These are phyloP conservation scores for Hypoxylon lienhwacheense DNA, from an alignment of 495 filamentous ascomycete genomes.

Conservation along the genomic window DNA sequence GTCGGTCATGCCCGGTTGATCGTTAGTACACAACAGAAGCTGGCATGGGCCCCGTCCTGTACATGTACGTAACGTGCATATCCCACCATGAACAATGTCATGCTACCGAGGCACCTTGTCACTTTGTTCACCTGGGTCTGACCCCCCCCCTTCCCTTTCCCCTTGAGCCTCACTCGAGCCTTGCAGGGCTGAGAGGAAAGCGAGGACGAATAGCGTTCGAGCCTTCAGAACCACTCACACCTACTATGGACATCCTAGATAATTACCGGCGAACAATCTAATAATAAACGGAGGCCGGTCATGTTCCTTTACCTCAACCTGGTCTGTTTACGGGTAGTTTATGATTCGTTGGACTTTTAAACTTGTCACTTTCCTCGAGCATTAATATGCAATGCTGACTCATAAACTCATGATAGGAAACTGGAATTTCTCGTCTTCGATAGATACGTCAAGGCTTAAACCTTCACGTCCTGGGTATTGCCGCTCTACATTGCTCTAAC, in stretches of 20 bases:
- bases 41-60: constrained; percentile 1
- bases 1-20: constrained; percentile 22
- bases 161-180: constrained; percentile 37
- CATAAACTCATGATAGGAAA: constrained; percentile 9
- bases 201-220: constrained; percentile 20
- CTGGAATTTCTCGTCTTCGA: constrained; percentile 33
- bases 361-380: background rate
- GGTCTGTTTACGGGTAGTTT: constrained; percentile 11
- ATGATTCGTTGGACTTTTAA: constrained; percentile 25
- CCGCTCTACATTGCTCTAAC: constrained; percentile 32
- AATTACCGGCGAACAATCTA: constrained; percentile 28
- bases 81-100: constrained; percentile 11
- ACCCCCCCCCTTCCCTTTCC: no score
- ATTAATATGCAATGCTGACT: constrained; percentile 24
- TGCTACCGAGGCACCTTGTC: constrained; percentile 15
- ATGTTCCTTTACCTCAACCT: constrained; percentile 22
- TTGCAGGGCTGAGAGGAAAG: constrained; percentile 30
- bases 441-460: constrained; percentile 31
- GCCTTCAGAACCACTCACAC: constrained; percentile 23
- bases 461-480: constrained; percentile 32
- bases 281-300: constrained; percentile 6
- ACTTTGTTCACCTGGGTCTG: constrained; percentile 25
- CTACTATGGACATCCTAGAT: constrained; percentile 26
- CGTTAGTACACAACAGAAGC: constrained; percentile 6
- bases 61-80: constrained; percentile 16